phyloP scores from a whole-genome alignment of 257 asterid species.

The Primulina huaijiensis region DNA sequence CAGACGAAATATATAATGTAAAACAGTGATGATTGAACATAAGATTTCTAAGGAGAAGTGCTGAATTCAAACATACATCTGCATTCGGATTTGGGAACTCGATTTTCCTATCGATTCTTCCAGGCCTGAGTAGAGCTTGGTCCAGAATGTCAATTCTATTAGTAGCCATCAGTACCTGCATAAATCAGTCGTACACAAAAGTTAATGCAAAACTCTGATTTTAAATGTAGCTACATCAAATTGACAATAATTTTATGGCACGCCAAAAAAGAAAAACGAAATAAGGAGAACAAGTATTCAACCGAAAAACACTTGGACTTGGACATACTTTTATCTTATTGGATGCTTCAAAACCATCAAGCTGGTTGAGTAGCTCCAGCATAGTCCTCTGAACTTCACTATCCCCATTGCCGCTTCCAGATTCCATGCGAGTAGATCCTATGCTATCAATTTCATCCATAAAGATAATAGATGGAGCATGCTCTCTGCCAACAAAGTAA shows the following conservation, averaged over 20 bases:
- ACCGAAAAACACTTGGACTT: not conserved
- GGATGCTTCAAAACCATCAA: constrained; percentile 79
- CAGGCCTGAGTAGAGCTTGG: constrained; percentile 74
- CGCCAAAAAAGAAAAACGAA: constrained; percentile 1
- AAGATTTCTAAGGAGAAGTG: not conserved
- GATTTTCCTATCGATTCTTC: constrained; percentile 68
- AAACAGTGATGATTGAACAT: not conserved
- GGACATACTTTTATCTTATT: constrained; percentile 59
- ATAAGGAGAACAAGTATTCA: not conserved
- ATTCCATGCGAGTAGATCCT: constrained; percentile 76
- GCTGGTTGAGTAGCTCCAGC: constrained; percentile 74
- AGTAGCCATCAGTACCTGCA: constrained; percentile 72
- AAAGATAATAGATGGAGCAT: constrained; percentile 73
- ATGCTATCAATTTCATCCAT: constrained; percentile 78
- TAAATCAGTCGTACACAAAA: constrained; percentile 6
- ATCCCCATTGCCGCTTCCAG: constrained; percentile 75
- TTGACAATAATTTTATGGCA: not conserved
- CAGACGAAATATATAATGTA: not conserved
- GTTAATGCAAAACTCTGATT: not conserved
- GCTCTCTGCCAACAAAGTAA: constrained; percentile 45
- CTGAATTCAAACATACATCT: constrained; percentile 40
- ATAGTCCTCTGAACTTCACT: constrained; percentile 76
- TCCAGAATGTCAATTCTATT: constrained; percentile 70
- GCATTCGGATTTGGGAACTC: constrained; percentile 75
- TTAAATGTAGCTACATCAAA: constrained; percentile 3